Percentiles rank a stretch among this genome's conserved stretches.
Conservation (phyloP, 805 yeast species). For the Saccharomyces jurei region DNA sequence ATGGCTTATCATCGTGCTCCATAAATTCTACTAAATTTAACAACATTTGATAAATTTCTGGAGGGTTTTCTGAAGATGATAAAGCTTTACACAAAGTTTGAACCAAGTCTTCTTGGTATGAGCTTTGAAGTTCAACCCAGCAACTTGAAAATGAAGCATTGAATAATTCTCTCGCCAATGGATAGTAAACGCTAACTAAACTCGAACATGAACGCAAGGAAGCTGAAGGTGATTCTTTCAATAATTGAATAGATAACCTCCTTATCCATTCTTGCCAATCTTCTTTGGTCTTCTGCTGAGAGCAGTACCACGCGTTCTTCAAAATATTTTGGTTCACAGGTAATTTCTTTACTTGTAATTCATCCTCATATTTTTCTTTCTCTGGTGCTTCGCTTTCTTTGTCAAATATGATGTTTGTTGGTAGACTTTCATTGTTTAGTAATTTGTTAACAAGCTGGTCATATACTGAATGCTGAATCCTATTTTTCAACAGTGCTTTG, state of each 20-base stretch:
- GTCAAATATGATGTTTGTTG: conserved; percentile 63
- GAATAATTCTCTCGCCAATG: conserved; percentile 82
- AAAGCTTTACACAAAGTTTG: conserved; percentile 79
- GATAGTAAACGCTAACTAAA: conserved; percentile 77
- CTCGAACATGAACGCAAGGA: conserved; percentile 89
- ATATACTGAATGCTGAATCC: conserved; percentile 62
- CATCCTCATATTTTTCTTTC: conserved; percentile 41
- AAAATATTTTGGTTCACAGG: conserved; percentile 59
- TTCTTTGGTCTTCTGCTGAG: conserved; percentile 79
- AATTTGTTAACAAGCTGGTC: conserved; percentile 76
- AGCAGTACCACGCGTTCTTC: conserved; percentile 85
- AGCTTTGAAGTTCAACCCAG: conserved; percentile 86
- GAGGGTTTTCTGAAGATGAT: conserved; percentile 86
- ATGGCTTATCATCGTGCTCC: conserved; percentile 94
- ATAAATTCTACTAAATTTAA: conserved; percentile 88
- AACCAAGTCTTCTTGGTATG: conserved; percentile 82
- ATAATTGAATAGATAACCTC: conserved; percentile 70
- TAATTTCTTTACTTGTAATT: conserved; percentile 62
- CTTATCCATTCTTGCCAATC: conserved; percentile 99
- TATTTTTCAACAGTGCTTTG: conserved; percentile 51
- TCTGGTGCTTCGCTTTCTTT: conserved; percentile 42
- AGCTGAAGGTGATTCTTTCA: conserved; percentile 90
- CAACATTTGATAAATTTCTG: conserved; percentile 87
- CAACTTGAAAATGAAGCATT: conserved; percentile 93
- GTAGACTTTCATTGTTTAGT: conserved; percentile 77